Percentiles rank a stretch among this genome's conserved stretches.
Evolutionary conservation across 2,329 filamentous ascomycete genomes (phyloP).

Genomic region (Huntiella bhutanensis): DNA sequence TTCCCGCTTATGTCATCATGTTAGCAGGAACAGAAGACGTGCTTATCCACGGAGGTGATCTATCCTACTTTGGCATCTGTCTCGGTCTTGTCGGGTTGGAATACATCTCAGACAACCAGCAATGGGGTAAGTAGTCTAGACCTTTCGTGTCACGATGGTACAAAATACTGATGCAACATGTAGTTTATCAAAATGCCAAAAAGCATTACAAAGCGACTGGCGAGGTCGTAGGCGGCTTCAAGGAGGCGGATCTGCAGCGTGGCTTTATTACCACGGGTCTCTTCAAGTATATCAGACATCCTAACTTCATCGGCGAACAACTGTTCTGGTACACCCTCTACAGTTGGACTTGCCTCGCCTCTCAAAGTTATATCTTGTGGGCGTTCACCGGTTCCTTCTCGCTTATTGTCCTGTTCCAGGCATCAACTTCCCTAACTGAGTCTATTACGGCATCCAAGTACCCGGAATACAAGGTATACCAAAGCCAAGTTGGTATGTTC

Average conservation of each 20-base stretch:
- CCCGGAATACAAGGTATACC: slow-evolving; percentile 69
- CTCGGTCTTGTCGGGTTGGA: slow-evolving; percentile 42
- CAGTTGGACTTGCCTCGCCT: slow-evolving; percentile 66
- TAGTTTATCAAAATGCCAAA: slow-evolving; percentile 69
- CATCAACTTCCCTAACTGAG: slow-evolving; percentile 77
- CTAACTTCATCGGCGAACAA: slow-evolving; percentile 90
- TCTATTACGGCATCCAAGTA: slow-evolving; percentile 66
- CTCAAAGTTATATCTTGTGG: slow-evolving; percentile 59
- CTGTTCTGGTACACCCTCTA: slow-evolving; percentile 76
- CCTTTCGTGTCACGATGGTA: slow-evolving; percentile 5
- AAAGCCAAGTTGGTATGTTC: slow-evolving; percentile 66
- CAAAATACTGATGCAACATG: not conserved
- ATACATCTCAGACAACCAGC: slow-evolving; percentile 75
- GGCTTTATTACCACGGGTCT: slow-evolving; percentile 74
- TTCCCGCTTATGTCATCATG: slow-evolving; percentile 67
- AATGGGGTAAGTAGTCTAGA: slow-evolving; percentile 48
- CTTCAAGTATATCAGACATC: slow-evolving; percentile 77
- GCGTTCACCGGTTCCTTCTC: slow-evolving; percentile 47
- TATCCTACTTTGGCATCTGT: slow-evolving; percentile 27
- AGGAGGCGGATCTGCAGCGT: slow-evolving; percentile 62
- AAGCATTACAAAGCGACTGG: slow-evolving; percentile 52
- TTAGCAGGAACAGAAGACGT: slow-evolving; percentile 47
- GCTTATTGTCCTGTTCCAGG: slow-evolving; percentile 71
- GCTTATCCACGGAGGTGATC: slow-evolving; percentile 25
- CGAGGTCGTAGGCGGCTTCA: slow-evolving; percentile 46